Percentiles rank a stretch among this genome's conserved stretches.
Evolutionary conservation across 2,329 filamentous ascomycete genomes (phyloP).

Genomic region (Neurospora sp.): DNA sequence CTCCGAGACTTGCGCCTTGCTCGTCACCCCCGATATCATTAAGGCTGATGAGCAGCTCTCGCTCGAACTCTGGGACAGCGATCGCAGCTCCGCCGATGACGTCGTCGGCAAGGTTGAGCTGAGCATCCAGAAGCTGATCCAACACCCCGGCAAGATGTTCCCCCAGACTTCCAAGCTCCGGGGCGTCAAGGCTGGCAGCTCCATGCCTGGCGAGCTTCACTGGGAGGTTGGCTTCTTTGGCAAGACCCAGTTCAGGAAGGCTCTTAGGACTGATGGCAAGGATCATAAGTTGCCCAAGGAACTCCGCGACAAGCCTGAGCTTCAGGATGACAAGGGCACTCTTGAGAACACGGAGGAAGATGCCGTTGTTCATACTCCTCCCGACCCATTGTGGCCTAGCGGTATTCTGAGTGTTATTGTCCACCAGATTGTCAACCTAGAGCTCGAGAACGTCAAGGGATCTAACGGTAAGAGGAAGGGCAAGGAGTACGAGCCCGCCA

Average conservation of each 20-base stretch:
- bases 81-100: conserved; percentile 84
- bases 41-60: conserved; percentile 89
- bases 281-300: conserved; percentile 65
- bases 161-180: conserved; percentile 74
- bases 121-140: conserved; percentile 88
- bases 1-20: conserved; percentile 74
- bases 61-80: conserved; percentile 93
- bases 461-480: conserved; percentile 68
- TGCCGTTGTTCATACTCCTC: conserved; percentile 79
- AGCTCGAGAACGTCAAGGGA: conserved; percentile 84
- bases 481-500: conserved; percentile 80
- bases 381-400: conserved; percentile 92
- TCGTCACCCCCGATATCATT: conserved; percentile 83
- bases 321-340: conserved; percentile 81
- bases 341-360: conserved; percentile 67
- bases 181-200: conserved; percentile 72
- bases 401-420: conserved; percentile 79
- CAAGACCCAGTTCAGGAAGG: conserved; percentile 78
- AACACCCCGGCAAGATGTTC: conserved; percentile 89
- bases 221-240: conserved; percentile 96
- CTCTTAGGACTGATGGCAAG: conserved; percentile 78
- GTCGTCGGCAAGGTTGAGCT: conserved; percentile 91
- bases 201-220: conserved; percentile 86
- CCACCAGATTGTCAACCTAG: conserved; percentile 91
- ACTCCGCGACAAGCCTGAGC: conserved; percentile 61